These are phyloP conservation scores for Knoxdaviesia proteae DNA, from an alignment of 2,329 filamentous ascomycete species.

Conservation along the genomic window DNA sequence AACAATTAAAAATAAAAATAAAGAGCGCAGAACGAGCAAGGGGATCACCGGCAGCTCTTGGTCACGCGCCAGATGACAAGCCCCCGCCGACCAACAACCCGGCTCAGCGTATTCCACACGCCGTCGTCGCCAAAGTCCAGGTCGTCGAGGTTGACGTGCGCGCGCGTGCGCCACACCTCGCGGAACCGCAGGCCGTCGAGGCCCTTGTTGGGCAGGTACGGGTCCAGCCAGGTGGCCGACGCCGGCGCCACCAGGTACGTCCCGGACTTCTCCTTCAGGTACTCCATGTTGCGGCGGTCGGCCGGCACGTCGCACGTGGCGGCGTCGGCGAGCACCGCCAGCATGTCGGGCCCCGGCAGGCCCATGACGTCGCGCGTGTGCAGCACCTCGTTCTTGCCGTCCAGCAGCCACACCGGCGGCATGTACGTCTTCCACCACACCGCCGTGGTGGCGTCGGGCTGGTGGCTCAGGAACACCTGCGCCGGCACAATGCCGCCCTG, in stretches of 20 bases:
- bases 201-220: conserved; percentile 37
- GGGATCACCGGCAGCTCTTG: conserved; percentile 26
- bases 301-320: conserved; percentile 43
- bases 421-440: conserved; percentile 80
- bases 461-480: conserved; percentile 53
- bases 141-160: conserved; percentile 61
- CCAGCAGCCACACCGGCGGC: conserved; percentile 60
- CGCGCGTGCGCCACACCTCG: conserved; percentile 46
- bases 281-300: conserved; percentile 31
- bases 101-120: conserved; percentile 45
- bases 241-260: conserved; percentile 54
- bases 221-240: conserved; percentile 49
- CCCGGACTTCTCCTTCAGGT: conserved; percentile 38
- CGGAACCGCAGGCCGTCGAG: conserved; percentile 40
- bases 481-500: conserved; percentile 60
- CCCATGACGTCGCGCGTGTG: conserved; percentile 56
- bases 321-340: conserved; percentile 34
- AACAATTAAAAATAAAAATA: conserved; percentile 7
- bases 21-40: not conserved
- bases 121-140: conserved; percentile 62
- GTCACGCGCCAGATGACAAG: conserved; percentile 43
- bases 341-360: conserved; percentile 36
- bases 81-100: conserved; percentile 44
- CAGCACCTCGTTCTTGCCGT: conserved; percentile 54
- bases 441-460: conserved; percentile 46